A percentile compares a stretch with the other conserved stretches of the same genome.
Evolutionary conservation across 768 basidiomycete genomes (phyloP).

Genomic region (Crassisporium funariophilum): DNA sequence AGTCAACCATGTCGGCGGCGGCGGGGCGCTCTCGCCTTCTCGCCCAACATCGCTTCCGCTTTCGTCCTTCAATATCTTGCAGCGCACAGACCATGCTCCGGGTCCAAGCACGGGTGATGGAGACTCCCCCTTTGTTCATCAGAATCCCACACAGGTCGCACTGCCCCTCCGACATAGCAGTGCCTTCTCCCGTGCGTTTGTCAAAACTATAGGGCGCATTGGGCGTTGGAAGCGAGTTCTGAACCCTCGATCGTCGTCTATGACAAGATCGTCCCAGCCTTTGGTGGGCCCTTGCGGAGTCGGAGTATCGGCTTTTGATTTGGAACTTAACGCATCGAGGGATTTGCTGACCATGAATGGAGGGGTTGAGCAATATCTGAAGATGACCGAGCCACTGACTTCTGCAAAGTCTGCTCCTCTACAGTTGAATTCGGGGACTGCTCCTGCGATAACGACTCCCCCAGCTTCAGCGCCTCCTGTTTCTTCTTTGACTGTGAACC

Average conservation of each 20-base stretch:
- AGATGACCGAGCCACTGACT: constrained; percentile 44
- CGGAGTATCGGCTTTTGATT: constrained; percentile 70
- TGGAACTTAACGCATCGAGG: constrained; percentile 60
- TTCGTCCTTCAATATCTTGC: constrained; percentile 62
- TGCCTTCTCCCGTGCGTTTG: constrained; percentile 74
- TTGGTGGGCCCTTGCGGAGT: constrained; percentile 39
- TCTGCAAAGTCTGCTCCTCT: constrained; percentile 1
- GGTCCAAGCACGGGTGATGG: constrained; percentile 24
- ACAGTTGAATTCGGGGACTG: too few relatives aligned
- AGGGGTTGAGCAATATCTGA: constrained; percentile 68
- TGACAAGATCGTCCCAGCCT: constrained; percentile 23
- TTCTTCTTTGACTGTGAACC: constrained; percentile 2
- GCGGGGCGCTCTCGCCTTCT: constrained; percentile 36
- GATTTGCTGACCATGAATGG: constrained; percentile 64
- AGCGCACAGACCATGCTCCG: constrained; percentile 55
- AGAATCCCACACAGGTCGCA: constrained; percentile 38
- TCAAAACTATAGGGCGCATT: constrained; percentile 80
- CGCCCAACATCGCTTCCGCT: constrained; percentile 52
- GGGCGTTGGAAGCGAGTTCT: constrained; percentile 84
- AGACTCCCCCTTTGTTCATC: constrained; percentile 24
- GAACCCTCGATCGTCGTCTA: constrained; percentile 42
- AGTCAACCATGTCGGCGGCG: constrained; percentile 36
- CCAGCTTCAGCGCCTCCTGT: constrained; percentile 3
- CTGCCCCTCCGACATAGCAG: constrained; percentile 60
- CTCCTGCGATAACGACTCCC: constrained; percentile 1